Percentiles rank a stretch among this genome's conserved stretches.
These are phyloP conservation scores for Chaetomiaceae sp. DNA, from an alignment of 2,329 filamentous ascomycete genomes.

Conservation along the genomic window DNA sequence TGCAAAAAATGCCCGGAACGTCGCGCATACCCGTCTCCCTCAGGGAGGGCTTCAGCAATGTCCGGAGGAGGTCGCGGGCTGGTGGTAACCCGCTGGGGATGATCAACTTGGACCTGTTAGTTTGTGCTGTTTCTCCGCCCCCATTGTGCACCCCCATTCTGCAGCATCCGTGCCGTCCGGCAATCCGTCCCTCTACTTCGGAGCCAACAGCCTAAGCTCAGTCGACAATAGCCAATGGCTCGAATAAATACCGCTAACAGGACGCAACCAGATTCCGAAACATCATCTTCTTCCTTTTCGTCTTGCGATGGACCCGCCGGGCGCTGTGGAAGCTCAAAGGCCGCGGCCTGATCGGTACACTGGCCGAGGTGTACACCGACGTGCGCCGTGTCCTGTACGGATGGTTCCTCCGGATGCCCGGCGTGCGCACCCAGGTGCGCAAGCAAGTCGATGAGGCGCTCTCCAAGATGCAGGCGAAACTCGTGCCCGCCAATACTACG, in stretches of 20 bases:
- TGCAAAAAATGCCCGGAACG: constrained; percentile 54
- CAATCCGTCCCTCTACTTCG: neutral
- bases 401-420: constrained; percentile 79
- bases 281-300: constrained; percentile 81
- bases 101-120: constrained; percentile 67
- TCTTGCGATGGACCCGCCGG: constrained; percentile 77
- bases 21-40: constrained; percentile 68
- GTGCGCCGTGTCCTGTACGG: constrained; percentile 73
- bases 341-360: constrained; percentile 76
- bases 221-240: neutral
- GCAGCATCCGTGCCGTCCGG: neutral
- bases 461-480: constrained; percentile 74
- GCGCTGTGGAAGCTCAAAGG: constrained; percentile 81
- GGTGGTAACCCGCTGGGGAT: constrained; percentile 53
- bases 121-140: constrained; percentile 24
- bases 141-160: neutral
- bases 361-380: constrained; percentile 68
- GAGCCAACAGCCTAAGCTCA: neutral
- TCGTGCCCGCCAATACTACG: constrained; percentile 69
- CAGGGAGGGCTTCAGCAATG: constrained; percentile 60
- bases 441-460: constrained; percentile 78
- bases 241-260: constrained; percentile 5
- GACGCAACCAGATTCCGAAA: constrained; percentile 63
- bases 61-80: constrained; percentile 49
- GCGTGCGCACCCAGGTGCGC: constrained; percentile 80